Evolutionary conservation across 768 basidiomycete species (phyloP).

Genomic region (Inosperma sp.): DNA sequence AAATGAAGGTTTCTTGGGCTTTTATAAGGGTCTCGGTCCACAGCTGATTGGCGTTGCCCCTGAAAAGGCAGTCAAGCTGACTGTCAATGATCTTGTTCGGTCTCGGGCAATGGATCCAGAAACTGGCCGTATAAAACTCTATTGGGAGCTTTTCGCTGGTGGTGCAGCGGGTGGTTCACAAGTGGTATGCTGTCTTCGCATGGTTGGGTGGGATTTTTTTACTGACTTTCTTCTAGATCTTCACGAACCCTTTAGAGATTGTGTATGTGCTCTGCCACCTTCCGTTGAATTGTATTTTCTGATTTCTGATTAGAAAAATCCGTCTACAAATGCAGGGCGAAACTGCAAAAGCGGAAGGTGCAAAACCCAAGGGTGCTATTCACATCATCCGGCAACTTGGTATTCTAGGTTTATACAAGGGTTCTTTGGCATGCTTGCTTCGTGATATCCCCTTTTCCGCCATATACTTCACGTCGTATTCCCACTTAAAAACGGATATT

Average conservation of each 20-base stretch:
- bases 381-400: slow-evolving; percentile 94
- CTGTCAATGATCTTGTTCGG: slow-evolving; percentile 90
- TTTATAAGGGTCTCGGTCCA: slow-evolving; percentile 94
- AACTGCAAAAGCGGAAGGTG: slow-evolving; percentile 81
- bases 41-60: slow-evolving; percentile 94
- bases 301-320: slow-evolving; percentile 61
- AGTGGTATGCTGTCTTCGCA: slow-evolving; percentile 70
- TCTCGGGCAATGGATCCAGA: slow-evolving; percentile 85
- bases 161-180: slow-evolving; percentile 94
- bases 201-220: background rate
- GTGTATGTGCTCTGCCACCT: slow-evolving; percentile 51
- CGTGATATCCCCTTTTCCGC: slow-evolving; percentile 98
- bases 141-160: slow-evolving; percentile 91
- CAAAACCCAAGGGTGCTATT: slow-evolving; percentile 74
- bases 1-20: slow-evolving; percentile 92
- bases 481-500: slow-evolving; percentile 86
- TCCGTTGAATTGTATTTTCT: slow-evolving; percentile 6
- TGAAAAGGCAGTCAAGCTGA: slow-evolving; percentile 97
- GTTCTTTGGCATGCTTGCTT: slow-evolving; percentile 86
- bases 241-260: slow-evolving; percentile 96
- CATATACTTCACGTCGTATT: slow-evolving; percentile 85
- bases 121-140: slow-evolving; percentile 88
- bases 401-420: slow-evolving; percentile 87
- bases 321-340: slow-evolving; percentile 95
- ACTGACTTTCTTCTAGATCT: slow-evolving; percentile 53